These are phyloP conservation scores for Trichomonas vaginalis DNA, from an alignment of 208 protist species.

Conservation along the genomic window DNA sequence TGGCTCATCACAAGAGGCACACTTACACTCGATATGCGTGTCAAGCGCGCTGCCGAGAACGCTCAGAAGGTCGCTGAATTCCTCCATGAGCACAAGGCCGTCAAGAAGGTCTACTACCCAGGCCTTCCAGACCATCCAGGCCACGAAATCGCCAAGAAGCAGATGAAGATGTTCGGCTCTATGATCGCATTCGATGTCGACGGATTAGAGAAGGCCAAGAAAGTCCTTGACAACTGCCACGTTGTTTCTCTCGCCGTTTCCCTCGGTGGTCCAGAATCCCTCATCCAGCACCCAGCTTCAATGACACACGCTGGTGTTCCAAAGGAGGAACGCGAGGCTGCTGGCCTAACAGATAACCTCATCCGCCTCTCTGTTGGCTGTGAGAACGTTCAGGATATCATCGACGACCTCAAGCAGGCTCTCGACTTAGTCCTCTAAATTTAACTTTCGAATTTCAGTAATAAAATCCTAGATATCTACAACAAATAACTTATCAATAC, in stretches of 20 bases:
- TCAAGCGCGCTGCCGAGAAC: conserved; percentile 30
- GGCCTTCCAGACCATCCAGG: conserved; percentile 22
- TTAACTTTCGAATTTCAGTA: not conserved
- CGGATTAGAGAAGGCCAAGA: conserved; percentile 16
- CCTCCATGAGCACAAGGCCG: not conserved
- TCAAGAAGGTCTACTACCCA: conserved; percentile 33
- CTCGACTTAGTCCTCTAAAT: not conserved
- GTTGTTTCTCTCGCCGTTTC: conserved; percentile 17
- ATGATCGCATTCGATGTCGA: conserved; percentile 28
- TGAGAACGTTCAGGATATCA: conserved; percentile 31
- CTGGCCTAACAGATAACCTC: conserved; percentile 24
- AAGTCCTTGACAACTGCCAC: conserved; percentile 10
- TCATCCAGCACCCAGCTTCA: conserved; percentile 35
- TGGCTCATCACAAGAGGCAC: conserved; percentile 29
- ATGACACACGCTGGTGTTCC: conserved; percentile 39
- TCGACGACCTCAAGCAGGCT: conserved; percentile 24
- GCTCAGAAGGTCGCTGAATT: conserved; percentile 27
- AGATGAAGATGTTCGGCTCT: conserved; percentile 24
- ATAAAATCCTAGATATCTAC: not conserved
- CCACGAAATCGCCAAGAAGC: conserved; percentile 22
- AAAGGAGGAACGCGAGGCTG: not conserved
- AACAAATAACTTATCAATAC: no score
- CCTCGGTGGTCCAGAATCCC: conserved; percentile 22
- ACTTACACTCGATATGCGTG: conserved; percentile 28
- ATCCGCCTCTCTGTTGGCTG: conserved; percentile 37